Evolutionary conservation across 768 basidiomycete genomes (phyloP).

Genomic region (Rhodotorula babjevae): DNA sequence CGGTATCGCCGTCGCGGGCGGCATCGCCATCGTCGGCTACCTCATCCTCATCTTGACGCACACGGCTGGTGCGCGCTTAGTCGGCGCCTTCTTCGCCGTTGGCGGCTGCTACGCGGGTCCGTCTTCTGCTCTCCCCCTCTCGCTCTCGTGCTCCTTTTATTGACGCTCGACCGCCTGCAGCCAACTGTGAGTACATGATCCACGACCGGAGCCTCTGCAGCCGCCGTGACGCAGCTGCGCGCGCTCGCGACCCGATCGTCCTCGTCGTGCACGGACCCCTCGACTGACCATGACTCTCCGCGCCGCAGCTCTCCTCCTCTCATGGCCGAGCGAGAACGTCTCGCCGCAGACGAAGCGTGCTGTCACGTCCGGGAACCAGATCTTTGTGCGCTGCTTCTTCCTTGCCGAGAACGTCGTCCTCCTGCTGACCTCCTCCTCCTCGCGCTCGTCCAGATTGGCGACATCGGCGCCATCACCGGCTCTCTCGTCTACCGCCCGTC

Average conservation of each 20-base stretch:
- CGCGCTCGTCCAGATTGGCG: slow-evolving; percentile 15
- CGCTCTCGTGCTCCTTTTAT: not conserved
- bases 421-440: not conserved
- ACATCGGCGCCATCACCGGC: slow-evolving; percentile 24
- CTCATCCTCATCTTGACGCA: slow-evolving; percentile 52
- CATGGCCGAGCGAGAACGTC: slow-evolving; percentile 66
- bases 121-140: not conserved
- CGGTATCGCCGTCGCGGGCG: slow-evolving; percentile 56
- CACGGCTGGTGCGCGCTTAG: slow-evolving; percentile 24
- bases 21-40: slow-evolving; percentile 58
- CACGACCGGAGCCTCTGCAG: too few relatives aligned
- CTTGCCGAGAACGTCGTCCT: not conserved
- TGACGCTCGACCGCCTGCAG: too few relatives aligned
- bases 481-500: slow-evolving; percentile 23
- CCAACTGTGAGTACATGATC: too few relatives aligned
- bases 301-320: slow-evolving; percentile 27
- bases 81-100: slow-evolving; percentile 25
- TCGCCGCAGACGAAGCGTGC: slow-evolving; percentile 65
- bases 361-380: slow-evolving; percentile 61
- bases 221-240: too few relatives aligned
- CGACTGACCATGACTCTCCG: too few relatives aligned
- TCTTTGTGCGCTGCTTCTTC: slow-evolving; percentile 47
- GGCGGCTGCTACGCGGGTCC: slow-evolving; percentile 25
- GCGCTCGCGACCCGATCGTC: too few relatives aligned
- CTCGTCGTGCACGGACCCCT: too few relatives aligned